Conservation (phyloP, 768 basidiomycete species). For the Russula foetens region DNA sequence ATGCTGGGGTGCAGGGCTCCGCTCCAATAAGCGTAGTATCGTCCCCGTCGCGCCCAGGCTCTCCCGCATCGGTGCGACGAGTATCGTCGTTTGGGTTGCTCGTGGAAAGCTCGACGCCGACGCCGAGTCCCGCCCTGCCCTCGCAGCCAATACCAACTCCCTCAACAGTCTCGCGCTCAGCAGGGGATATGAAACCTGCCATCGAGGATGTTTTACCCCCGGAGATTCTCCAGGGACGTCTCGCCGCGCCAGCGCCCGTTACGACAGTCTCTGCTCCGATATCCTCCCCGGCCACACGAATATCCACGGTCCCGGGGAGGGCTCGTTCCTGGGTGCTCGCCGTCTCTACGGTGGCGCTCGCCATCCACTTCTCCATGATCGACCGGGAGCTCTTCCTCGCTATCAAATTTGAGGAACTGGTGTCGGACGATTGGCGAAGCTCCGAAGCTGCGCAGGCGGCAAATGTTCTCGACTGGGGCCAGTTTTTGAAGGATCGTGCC, state of each 20-base stretch:
- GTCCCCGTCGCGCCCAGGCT: conserved; percentile 12
- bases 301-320: conserved; percentile 12
- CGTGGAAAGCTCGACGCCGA: conserved; percentile 14
- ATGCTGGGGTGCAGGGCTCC: background rate
- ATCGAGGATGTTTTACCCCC: conserved; percentile 56
- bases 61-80: conserved; percentile 13
- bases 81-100: conserved; percentile 8
- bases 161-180: conserved; percentile 14
- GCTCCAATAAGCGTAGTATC: conserved; percentile 3
- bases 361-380: conserved; percentile 78
- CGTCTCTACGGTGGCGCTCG: conserved; percentile 52
- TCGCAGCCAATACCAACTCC: background rate
- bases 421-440: conserved; percentile 61
- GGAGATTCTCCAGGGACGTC: conserved; percentile 56
- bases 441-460: conserved; percentile 41
- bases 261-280: conserved; percentile 25
- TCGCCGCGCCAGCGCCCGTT: conserved; percentile 29
- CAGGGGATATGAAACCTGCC: conserved; percentile 40
- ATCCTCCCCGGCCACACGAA: conserved; percentile 24
- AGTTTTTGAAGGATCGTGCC: conserved; percentile 69
- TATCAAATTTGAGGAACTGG: conserved; percentile 84
- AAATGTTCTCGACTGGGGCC: conserved; percentile 75
- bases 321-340: conserved; percentile 62
- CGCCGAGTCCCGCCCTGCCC: background rate
- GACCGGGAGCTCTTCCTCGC: conserved; percentile 81